These are phyloP conservation scores for Cladophialophora chaetospira DNA, from an alignment of 2,329 filamentous ascomycete species.

Conservation along the genomic window DNA sequence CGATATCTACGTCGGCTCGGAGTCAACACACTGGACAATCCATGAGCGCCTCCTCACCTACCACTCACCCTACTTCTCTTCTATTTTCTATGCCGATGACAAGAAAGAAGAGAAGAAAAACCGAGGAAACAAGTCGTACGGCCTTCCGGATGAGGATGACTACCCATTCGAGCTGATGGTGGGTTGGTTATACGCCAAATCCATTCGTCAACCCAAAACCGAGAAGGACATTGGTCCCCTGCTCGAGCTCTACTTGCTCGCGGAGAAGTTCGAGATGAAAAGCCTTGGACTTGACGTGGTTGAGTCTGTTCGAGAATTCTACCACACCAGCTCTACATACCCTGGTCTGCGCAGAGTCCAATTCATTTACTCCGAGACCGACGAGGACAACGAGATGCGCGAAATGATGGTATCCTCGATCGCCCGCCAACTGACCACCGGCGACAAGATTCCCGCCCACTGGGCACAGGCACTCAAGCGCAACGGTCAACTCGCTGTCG, in stretches of 20 bases:
- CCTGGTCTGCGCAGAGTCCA: slow-evolving; percentile 57
- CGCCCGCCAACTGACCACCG: slow-evolving; percentile 53
- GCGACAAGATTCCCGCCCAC: slow-evolving; percentile 53
- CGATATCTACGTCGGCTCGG: slow-evolving; percentile 57
- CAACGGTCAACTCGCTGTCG: slow-evolving; percentile 58
- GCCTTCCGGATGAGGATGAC: slow-evolving; percentile 57
- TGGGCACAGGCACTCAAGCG: slow-evolving; percentile 58
- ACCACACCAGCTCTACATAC: slow-evolving; percentile 56
- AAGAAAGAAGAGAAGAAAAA: slow-evolving; percentile 38
- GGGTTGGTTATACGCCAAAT: slow-evolving; percentile 55
- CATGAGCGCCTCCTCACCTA: slow-evolving; percentile 60
- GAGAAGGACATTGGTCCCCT: slow-evolving; percentile 54
- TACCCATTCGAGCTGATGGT: slow-evolving; percentile 55
- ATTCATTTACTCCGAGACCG: slow-evolving; percentile 54
- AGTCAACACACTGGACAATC: slow-evolving; percentile 58
- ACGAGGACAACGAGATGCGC: slow-evolving; percentile 51
- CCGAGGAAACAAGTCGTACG: slow-evolving; percentile 41
- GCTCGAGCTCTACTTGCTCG: slow-evolving; percentile 59
- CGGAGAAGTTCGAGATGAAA: slow-evolving; percentile 55
- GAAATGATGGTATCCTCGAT: slow-evolving; percentile 53
- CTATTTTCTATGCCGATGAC: slow-evolving; percentile 50
- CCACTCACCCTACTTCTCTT: slow-evolving; percentile 56
- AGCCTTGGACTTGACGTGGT: slow-evolving; percentile 52
- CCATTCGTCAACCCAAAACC: slow-evolving; percentile 50
- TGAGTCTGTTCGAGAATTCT: slow-evolving; percentile 53